A percentile compares a stretch with the other conserved stretches of the same genome.
Evolutionary conservation across 768 basidiomycete genomes (phyloP).

Genomic region (Termitomyces sp.): DNA sequence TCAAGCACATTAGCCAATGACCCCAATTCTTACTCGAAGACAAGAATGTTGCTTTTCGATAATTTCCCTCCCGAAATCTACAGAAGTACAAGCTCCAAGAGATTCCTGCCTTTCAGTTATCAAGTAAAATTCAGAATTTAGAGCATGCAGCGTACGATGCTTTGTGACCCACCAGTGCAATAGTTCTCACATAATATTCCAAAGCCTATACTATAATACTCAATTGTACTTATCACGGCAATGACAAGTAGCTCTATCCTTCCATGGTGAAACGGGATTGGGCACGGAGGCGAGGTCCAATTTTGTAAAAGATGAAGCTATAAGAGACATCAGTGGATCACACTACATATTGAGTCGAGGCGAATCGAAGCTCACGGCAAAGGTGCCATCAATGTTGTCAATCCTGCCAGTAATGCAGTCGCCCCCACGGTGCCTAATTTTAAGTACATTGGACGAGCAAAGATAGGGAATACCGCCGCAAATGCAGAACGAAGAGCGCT

Average conservation of each 20-base stretch:
- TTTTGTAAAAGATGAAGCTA: constrained; percentile 22
- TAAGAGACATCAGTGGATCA: background rate
- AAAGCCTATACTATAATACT: background rate
- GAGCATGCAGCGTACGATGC: background rate
- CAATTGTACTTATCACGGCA: too few relatives aligned
- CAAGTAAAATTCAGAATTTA: background rate
- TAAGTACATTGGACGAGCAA: constrained; percentile 66
- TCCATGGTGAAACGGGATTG: constrained; percentile 19
- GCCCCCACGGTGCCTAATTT: constrained; percentile 70
- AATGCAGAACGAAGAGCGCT: constrained; percentile 58
- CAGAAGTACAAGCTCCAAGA: background rate
- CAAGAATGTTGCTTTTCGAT: too few relatives aligned
- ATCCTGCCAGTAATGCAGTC: constrained; percentile 65
- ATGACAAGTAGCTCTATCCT: too few relatives aligned
- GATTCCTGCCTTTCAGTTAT: background rate
- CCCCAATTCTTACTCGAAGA: too few relatives aligned
- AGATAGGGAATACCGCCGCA: constrained; percentile 60
- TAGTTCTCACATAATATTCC: background rate
- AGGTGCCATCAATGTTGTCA: constrained; percentile 59
- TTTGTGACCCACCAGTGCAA: background rate
- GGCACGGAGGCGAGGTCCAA: constrained; percentile 19
- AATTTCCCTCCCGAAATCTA: background rate
- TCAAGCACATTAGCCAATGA: too few relatives aligned
- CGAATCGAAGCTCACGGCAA: constrained; percentile 42
- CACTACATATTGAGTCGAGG: background rate